Evolutionary conservation across 306 rosid species (phyloP).

Genomic region (Boehmeria nivea): DNA sequence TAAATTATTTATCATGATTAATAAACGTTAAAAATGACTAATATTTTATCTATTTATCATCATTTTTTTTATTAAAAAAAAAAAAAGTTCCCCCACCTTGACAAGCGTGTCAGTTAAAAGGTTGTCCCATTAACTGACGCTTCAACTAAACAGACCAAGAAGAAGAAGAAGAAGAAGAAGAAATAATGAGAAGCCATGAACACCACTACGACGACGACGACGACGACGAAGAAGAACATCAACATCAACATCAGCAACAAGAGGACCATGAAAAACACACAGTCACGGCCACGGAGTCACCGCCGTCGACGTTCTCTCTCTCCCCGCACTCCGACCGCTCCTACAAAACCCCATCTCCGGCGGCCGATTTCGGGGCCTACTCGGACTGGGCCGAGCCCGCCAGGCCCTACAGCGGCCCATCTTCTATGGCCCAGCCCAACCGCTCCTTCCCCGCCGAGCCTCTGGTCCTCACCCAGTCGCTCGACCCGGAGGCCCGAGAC

Average conservation of each 20-base stretch:
- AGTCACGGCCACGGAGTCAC: constrained; percentile 11
- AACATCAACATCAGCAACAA: background rate
- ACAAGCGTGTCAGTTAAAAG: no score
- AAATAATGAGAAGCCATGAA: background rate
- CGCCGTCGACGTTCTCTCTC: constrained; percentile 14
- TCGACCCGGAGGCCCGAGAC: constrained; percentile 37
- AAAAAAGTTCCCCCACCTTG: no score
- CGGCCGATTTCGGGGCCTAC: constrained; percentile 31
- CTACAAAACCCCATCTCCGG: constrained; percentile 44
- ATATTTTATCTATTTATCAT: no score
- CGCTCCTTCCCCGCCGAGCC: constrained; percentile 46
- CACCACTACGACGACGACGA: background rate
- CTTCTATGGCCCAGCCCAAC: constrained; percentile 34
- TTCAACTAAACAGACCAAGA: background rate
- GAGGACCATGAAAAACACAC: constrained; percentile 12
- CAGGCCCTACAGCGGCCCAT: constrained; percentile 20
- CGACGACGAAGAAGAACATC: background rate
- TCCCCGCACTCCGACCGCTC: constrained; percentile 27
- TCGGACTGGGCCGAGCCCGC: constrained; percentile 29
- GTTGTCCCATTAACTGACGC: background rate
- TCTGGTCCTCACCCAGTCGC: constrained; percentile 44
- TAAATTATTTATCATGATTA: no score
- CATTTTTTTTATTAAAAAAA: no score
- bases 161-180: background rate
- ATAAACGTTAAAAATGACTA: no score